Evolutionary conservation across 768 basidiomycete species (phyloP).

Genomic region (Boletus patriciae): DNA sequence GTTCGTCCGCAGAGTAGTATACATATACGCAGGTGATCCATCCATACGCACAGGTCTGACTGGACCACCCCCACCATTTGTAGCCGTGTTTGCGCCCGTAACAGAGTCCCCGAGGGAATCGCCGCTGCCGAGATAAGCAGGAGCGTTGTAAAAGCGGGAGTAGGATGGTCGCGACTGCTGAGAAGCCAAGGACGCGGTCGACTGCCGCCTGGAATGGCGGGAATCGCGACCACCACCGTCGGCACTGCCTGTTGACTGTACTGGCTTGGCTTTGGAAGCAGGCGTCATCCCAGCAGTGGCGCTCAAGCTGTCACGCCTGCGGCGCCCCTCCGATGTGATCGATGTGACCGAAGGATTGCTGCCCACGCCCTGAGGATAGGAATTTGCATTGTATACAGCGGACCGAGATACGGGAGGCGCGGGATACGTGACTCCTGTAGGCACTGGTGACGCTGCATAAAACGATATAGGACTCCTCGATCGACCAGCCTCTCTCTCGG

Average conservation of each 20-base stretch:
- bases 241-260: slow-evolving; percentile 12
- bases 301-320: slow-evolving; percentile 24
- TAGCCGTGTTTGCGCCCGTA: slow-evolving; percentile 26
- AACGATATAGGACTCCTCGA: slow-evolving; percentile 24
- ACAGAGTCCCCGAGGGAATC: slow-evolving; percentile 29
- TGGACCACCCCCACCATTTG: slow-evolving; percentile 23
- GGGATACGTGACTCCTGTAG: slow-evolving; percentile 27
- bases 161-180: slow-evolving; percentile 17
- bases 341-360: slow-evolving; percentile 24
- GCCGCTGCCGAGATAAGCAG: slow-evolving; percentile 24
- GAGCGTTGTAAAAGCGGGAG: slow-evolving; percentile 28
- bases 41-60: slow-evolving; percentile 19
- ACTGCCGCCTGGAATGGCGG: slow-evolving; percentile 20
- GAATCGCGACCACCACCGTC: slow-evolving; percentile 11
- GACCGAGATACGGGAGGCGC: slow-evolving; percentile 31
- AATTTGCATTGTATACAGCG: slow-evolving; percentile 5
- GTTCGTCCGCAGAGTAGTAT: slow-evolving; percentile 13
- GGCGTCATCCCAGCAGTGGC: slow-evolving; percentile 30
- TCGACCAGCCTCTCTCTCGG: slow-evolving; percentile 23
- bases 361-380: neutral
- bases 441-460: slow-evolving; percentile 29
- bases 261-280: slow-evolving; percentile 8
- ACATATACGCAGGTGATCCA: slow-evolving; percentile 22
- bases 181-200: slow-evolving; percentile 26
- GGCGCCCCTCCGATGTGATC: slow-evolving; percentile 28